Base-by-base conservation (phyloP, 352 stramenopile genomes). In the Phytophthora pisi region DNA sequence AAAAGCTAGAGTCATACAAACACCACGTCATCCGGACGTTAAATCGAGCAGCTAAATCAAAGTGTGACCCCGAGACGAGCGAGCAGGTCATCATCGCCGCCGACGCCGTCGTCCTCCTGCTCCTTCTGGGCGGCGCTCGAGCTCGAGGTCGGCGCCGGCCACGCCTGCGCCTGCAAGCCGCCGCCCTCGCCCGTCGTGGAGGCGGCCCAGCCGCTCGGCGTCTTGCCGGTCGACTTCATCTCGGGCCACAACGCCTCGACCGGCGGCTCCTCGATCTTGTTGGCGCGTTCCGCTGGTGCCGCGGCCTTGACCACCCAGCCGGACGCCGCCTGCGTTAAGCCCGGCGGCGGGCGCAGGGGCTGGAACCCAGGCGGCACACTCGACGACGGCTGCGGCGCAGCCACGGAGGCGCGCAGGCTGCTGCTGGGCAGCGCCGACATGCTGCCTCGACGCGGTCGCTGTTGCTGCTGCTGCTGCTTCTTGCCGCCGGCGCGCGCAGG, bases 161-260 rank as follows among this genome's bases (percentile, higher is more conserved):
- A 74, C 49, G 56, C 57, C 58, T 68, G 63, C 42, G 57, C 45
- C 38, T 64, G 61, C 50, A 64, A 61, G 24, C 9, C 16, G 31
- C 24, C 8, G 16, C 52, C 54, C 45, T 60, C 56, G 16, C 11
- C 54, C 63, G 57, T 50, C 38, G 56, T 53, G 24, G 51, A 10
- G 23, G 63, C 40, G n/a, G 45, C 16, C 72, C 72, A 79, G 30
- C 62, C 66, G 43, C 47, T 74, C 8, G 63, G 55, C 23, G 54
- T 61, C 51, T 68, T 68, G 45, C 8, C 31, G 8, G 51, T 60
- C 26, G 62, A 15, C 51, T 67, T 68, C 34, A 75, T 52, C 36
- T 73, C 57, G 8, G 67, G 67, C 72, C 72, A 79, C 56, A 79
- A 53, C 51, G 67, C 67, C 26, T 72, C 64, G 13, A 79, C 72